Evolutionary conservation across 768 basidiomycete species (phyloP).

Genomic region (Russula griseocarnosa): DNA sequence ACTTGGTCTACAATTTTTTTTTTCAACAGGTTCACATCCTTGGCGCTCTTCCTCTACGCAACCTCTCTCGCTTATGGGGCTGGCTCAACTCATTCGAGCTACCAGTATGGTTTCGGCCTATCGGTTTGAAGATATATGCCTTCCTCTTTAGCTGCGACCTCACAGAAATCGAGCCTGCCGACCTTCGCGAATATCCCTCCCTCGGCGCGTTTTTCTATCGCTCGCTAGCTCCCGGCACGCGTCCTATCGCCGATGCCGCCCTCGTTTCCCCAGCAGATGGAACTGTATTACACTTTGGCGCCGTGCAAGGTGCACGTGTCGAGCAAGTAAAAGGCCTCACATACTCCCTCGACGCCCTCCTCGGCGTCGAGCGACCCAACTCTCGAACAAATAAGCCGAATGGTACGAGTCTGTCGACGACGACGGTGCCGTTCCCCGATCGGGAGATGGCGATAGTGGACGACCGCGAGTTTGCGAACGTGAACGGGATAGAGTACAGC

Average conservation of each 20-base stretch:
- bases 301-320: slow-evolving; percentile 69
- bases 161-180: slow-evolving; percentile 77
- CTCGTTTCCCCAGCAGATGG: slow-evolving; percentile 96
- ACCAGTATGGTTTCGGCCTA: slow-evolving; percentile 92
- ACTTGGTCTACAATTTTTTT: slow-evolving; percentile 7
- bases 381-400: slow-evolving; percentile 36
- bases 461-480: slow-evolving; percentile 89
- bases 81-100: slow-evolving; percentile 91
- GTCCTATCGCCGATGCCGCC: slow-evolving; percentile 56
- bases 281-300: slow-evolving; percentile 86
- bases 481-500: slow-evolving; percentile 95
- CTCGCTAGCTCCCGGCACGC: slow-evolving; percentile 70
- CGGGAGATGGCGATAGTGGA: slow-evolving; percentile 62
- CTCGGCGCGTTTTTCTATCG: slow-evolving; percentile 98
- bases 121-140: slow-evolving; percentile 81
- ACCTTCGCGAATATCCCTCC: slow-evolving; percentile 74
- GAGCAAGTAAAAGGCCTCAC: slow-evolving; percentile 98
- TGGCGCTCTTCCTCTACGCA: slow-evolving; percentile 89
- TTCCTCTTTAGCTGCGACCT: slow-evolving; percentile 91
- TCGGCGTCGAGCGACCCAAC: slow-evolving; percentile 63
- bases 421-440: slow-evolving; percentile 39
- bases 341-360: slow-evolving; percentile 90
- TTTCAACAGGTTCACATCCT: slow-evolving; percentile 84
- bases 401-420: slow-evolving; percentile 30
- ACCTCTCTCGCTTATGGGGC: slow-evolving; percentile 96